Evolutionary conservation across 1,139 yeast genomes (phyloP).

Genomic region (Nakaseomyces bracarensis): DNA sequence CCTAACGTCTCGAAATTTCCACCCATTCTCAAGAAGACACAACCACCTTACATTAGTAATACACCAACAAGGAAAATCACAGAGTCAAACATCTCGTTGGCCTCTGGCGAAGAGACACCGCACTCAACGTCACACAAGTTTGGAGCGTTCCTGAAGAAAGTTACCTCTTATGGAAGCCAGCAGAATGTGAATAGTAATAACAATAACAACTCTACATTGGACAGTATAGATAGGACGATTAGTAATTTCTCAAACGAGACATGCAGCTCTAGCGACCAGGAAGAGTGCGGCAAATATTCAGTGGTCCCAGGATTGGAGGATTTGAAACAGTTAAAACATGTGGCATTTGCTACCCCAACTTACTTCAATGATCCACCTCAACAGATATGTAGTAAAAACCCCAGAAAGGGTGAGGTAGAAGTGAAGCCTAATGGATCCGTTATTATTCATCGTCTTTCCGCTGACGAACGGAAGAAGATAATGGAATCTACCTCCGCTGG

Average conservation of each 20-base stretch:
- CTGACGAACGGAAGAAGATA: slow-evolving; percentile 51
- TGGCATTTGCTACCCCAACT: slow-evolving; percentile 64
- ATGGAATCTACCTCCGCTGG: slow-evolving; percentile 56
- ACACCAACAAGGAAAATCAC: slow-evolving; percentile 12
- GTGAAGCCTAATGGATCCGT: slow-evolving; percentile 51
- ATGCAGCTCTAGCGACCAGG: slow-evolving; percentile 5
- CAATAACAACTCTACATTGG: slow-evolving; percentile 4
- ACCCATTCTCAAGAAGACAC: slow-evolving; percentile 37
- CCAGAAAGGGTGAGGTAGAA: slow-evolving; percentile 67
- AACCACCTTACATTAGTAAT: slow-evolving; percentile 23
- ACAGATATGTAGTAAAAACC: slow-evolving; percentile 56
- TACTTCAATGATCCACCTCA: slow-evolving; percentile 69
- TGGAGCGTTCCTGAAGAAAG: slow-evolving; percentile 30
- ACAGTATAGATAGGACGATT: slow-evolving; percentile 7
- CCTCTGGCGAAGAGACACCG: slow-evolving; percentile 3
- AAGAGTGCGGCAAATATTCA: slow-evolving; percentile 14
- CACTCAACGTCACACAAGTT: slow-evolving; percentile 24
- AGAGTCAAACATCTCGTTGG: background rate
- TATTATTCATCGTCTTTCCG: slow-evolving; percentile 51
- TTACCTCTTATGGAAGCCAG: slow-evolving; percentile 24
- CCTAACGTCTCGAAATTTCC: slow-evolving; percentile 41
- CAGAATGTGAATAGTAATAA: slow-evolving; percentile 6
- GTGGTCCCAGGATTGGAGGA: slow-evolving; percentile 37
- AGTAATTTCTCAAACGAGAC: slow-evolving; percentile 10
- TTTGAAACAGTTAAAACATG: slow-evolving; percentile 49